Evolutionary conservation across 2,329 filamentous ascomycete species (phyloP), one percentile per base, ranked within the genome.

Genomic region (Botrytis fabae): DNA sequence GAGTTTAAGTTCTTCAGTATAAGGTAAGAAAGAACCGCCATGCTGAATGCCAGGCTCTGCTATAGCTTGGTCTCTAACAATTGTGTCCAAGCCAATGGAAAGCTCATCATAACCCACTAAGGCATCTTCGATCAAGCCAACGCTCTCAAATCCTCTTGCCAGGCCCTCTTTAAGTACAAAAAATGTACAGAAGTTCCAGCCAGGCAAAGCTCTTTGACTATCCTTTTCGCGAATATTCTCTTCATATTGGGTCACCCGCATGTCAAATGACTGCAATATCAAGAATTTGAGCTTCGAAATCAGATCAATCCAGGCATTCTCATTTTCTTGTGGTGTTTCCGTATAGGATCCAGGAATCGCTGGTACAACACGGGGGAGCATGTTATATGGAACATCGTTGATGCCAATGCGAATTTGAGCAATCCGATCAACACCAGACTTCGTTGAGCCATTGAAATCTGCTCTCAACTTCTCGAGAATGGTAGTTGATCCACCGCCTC

Each of bases 181-280:
- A 81, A 99, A 99, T 0, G 96, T 99, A 82, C 96, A 98, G 81
- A 99, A 99, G 80, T 99, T 99, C 96, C 96, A 99, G 0, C 96
- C 96, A 0, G 96, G 96, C 28, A 99, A 84, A 48, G 86, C 91
- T 64, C 95, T 88, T 81, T 98, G 95, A 0, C 91, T 89, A 78
- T 98, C 95, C 80, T 95, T 96, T 81, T 98, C 96, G 75, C 93
- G 92, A 77, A 99, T 97, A 78, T 99, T 96, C 74, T 98, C 95
- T 82, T 99, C 96, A 81, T 99, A 99, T 79, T 98, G 95, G 32
- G 89, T 90, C 1, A 99, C 96, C 14, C 96, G 90, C 77, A 91
- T 86, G 83, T 98, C 95, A 80, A 99, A 99, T 1, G 95, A 97
- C 9, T 89, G 89, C 40, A 99, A 84, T 69, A 99, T 98, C 40